Conservation (phyloP, 352 stramenopile species). For the Thraustotheca clavata region DNA sequence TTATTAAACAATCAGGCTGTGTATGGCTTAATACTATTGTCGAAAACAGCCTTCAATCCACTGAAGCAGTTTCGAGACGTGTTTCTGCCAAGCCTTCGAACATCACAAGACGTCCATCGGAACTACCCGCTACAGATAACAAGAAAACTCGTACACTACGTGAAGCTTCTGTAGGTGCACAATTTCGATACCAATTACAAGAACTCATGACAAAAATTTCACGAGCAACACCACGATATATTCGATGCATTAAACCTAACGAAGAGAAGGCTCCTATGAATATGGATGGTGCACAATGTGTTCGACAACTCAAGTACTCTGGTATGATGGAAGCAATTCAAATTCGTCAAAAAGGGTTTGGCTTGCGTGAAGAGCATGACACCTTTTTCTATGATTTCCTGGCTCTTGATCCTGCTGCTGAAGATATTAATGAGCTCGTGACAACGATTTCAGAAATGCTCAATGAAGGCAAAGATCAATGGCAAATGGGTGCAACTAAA, state of each 20-base stretch:
- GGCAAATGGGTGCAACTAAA: conserved; percentile 83
- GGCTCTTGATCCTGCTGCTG: conserved; percentile 66
- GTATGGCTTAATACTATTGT: conserved; percentile 82
- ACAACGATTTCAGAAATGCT: conserved; percentile 79
- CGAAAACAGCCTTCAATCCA: conserved; percentile 77
- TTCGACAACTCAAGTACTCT: conserved; percentile 85
- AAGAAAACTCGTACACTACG: conserved; percentile 78
- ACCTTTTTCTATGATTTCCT: conserved; percentile 89
- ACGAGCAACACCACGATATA: conserved; percentile 76
- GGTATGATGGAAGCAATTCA: conserved; percentile 90
- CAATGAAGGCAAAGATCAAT: conserved; percentile 80
- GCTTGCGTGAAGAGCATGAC: conserved; percentile 80
- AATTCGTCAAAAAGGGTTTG: conserved; percentile 83
- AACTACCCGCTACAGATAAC: conserved; percentile 30
- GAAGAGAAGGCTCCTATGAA: conserved; percentile 70
- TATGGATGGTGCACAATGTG: conserved; percentile 74
- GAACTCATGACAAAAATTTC: conserved; percentile 87
- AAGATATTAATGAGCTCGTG: conserved; percentile 78
- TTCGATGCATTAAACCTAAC: conserved; percentile 86
- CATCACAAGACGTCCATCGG: conserved; percentile 49
- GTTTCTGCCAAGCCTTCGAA: conserved; percentile 26
- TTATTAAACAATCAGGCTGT: conserved; percentile 79
- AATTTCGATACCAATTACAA: conserved; percentile 85
- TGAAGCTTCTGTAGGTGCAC: conserved; percentile 77
- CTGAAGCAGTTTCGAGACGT: conserved; percentile 47